Evolutionary conservation across 2,329 filamentous ascomycete species (phyloP), one percentile per base, ranked within the genome.

Genomic region (Leptographium lundbergii): DNA sequence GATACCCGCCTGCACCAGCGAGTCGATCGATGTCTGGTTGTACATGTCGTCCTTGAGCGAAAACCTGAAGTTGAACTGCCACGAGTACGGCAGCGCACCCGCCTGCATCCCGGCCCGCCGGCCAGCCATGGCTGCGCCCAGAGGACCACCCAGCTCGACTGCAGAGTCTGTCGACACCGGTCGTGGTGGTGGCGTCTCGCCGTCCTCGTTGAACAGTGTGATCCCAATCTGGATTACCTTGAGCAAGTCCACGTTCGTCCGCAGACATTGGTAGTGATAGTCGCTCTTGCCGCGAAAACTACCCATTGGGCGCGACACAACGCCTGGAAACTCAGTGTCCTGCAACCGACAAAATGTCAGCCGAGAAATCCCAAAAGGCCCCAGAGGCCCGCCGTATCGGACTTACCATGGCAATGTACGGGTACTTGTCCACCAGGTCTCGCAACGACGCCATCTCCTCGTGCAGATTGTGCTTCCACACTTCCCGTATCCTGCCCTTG

Each of bases 51-150:
- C 85, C 65, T 94, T 88, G 11, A 96, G 79, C 1, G 90, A 94
- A 72, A 97, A 99, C 66, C 91, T 87, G 74, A 99, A 99, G 77
- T 99, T 97, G 80, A 99, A 99, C 66, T 96, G 92, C 94, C 94
- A 99, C 22, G 92, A 95, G 69, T 88, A 95, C 19, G 89, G 92
- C 61, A 90, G 85, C 45, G 61, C 47, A 17, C 52, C 47, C 27
- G 34, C 51, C 29, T 24, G 48, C 54, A 7, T 32, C 60, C 55
- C 81, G 79, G 22, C 70, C 72, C 61, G 72, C 66, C 60, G 73
- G 76, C 56, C 64, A 70, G 24, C 27, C 72, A 71, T 62, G 3
- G 32, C 47, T n/a, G 34, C 24, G 1, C 54, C 54, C 39, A 55
- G 34, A 9, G 75, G 72, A 62, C 74, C 71, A 39, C 67, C 70